Base-by-base conservation (phyloP, 2,329 filamentous ascomycete genomes). In the Pseudogymnoascus sp. region DNA sequence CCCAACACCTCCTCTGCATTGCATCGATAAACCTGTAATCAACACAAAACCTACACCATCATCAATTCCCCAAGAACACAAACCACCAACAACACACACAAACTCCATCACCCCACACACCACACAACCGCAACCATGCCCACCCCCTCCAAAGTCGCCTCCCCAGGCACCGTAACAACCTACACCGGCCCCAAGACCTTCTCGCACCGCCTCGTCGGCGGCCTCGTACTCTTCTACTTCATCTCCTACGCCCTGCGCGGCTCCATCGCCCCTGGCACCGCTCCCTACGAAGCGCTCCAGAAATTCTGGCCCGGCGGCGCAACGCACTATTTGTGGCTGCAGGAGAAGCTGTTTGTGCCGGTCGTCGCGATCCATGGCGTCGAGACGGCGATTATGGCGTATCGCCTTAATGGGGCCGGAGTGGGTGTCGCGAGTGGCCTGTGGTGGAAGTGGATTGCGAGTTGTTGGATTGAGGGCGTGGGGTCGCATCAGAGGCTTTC, bases 401-500 rank as follows among this genome's bases (percentile, higher is more conserved):
- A 38, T 25, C 4, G 57, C 2, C 57, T 58, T 6, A 14, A 18
- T 6, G 57, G 57, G 2, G 57, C 57, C 2, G 57, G 57, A 2
- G 57, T 58, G 35, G 12, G 37, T 0, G 57, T 18, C 12, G 30
- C n/a, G 9, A 58, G 57, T 9, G 57, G 18, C 7, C n/a, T 58
- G 57, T 58, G 57, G 57, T 58, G 30, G 30, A 58, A 58, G 37
- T 58, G 57, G 57, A 58, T 58, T 38, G 57, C 35, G 7, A 38
- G 35, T 25, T 58, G 57, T 58, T 39, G 20, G 20, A 58, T 58
- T 58, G 57, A 58, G 57, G 57, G 57, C 1, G 57, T 58, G 16
- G 57, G 57, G 37, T 22, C 16, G 16, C 57, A 58, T 11, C 57
- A 58, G 37, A 58, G 57, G n/a, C 57, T 58, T 58, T 25, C 35